Conservation (phyloP, 163 green algal genomes). For the Volvox carteri region DNA sequence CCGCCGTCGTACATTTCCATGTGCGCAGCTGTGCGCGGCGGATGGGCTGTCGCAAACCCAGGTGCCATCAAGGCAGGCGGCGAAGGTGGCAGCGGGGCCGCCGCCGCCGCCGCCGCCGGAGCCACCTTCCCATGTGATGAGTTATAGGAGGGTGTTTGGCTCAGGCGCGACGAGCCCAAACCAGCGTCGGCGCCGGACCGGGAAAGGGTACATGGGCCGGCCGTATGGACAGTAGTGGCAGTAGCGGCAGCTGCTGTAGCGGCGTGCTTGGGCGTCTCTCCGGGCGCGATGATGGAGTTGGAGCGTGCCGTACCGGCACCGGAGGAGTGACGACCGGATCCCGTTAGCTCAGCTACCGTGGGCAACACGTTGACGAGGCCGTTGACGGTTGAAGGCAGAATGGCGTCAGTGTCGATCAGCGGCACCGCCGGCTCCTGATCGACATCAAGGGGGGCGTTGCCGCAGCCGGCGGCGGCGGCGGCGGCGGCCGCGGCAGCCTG, state of each 20-base stretch:
- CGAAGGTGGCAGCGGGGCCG: neutral
- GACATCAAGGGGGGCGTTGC: neutral
- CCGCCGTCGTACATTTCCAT: neutral
- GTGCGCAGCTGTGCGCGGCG: too few relatives aligned
- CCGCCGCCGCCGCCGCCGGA: neutral
- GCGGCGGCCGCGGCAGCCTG: neutral
- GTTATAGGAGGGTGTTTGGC: too few relatives aligned
- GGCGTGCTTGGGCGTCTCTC: neutral
- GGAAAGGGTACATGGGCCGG: too few relatives aligned
- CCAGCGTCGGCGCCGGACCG: too few relatives aligned
- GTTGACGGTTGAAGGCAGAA: neutral
- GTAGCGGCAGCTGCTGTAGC: too few relatives aligned
- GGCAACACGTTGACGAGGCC: neutral
- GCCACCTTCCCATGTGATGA: too few relatives aligned
- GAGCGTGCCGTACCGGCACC: neutral
- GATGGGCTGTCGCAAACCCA: neutral
- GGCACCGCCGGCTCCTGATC: too few relatives aligned
- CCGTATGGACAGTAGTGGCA: too few relatives aligned
- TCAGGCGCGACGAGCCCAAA: too few relatives aligned
- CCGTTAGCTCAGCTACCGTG: conserved; percentile 24
- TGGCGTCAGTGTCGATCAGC: neutral
- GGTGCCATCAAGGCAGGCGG: neutral
- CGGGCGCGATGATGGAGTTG: neutral
- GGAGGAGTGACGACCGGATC: conserved; percentile 26
- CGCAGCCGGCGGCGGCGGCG: neutral